These are phyloP conservation scores for Pythium myriotylum DNA, from an alignment of 352 stramenopile species.

Conservation along the genomic window DNA sequence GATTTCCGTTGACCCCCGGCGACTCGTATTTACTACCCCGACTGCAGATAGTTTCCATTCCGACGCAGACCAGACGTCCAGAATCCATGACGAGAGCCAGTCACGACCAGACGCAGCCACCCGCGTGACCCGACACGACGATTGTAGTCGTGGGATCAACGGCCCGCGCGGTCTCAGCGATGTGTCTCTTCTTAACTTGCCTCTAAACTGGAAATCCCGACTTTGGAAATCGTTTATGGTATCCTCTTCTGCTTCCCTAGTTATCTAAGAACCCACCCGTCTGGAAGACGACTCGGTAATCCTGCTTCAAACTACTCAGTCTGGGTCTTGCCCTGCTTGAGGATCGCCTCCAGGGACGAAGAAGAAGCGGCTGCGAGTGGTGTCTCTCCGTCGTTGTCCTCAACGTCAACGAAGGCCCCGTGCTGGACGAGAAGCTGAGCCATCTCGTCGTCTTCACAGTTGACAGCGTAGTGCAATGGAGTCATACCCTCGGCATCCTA, in stretches of 20 bases:
- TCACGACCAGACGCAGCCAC: not conserved
- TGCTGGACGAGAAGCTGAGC: slow-evolving; percentile 62
- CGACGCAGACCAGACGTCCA: not conserved
- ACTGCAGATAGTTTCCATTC: not conserved
- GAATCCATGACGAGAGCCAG: not conserved
- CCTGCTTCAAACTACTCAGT: too few relatives aligned
- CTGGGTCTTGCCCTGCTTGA: slow-evolving; percentile 27
- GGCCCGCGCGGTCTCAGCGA: too few relatives aligned
- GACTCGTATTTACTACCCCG: slow-evolving; percentile 1
- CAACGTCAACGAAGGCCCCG: slow-evolving; percentile 58
- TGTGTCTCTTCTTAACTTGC: not conserved
- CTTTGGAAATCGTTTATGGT: not conserved
- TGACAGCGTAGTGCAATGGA: slow-evolving; percentile 74
- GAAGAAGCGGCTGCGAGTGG: slow-evolving; percentile 47
- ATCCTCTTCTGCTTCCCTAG: too few relatives aligned
- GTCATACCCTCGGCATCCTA: slow-evolving; percentile 83
- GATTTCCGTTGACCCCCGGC: not conserved
- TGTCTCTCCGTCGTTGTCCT: slow-evolving; percentile 74
- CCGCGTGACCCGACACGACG: not conserved
- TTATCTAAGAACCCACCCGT: too few relatives aligned
- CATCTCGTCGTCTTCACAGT: slow-evolving; percentile 72
- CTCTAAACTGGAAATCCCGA: not conserved
- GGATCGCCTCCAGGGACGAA: slow-evolving; percentile 46
- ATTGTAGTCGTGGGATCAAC: not conserved
- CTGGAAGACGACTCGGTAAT: too few relatives aligned